A percentile compares a stretch with the other conserved stretches of the same genome.
These are phyloP conservation scores for Gossypium aridum DNA, from an alignment of 441 rosid species.

Conservation along the genomic window DNA sequence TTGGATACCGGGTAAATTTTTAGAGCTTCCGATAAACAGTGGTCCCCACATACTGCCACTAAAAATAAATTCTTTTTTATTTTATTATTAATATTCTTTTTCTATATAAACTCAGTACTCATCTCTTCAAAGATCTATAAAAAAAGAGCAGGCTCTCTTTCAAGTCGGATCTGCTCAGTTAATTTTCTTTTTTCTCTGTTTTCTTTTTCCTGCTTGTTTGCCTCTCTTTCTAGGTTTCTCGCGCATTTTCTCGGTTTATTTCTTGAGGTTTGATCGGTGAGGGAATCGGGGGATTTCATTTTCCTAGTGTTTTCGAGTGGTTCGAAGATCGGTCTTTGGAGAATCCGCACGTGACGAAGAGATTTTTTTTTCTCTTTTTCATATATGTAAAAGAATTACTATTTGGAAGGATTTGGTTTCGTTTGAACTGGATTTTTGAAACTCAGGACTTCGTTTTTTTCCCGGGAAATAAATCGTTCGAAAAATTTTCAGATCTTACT, in stretches of 20 bases:
- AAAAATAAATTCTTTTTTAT: not conserved
- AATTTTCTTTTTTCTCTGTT: not conserved
- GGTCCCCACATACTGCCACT: constrained; percentile 22
- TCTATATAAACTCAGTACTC: constrained; percentile 15
- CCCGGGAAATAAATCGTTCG: not conserved
- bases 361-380: not conserved
- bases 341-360: constrained; percentile 10
- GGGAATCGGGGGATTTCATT: not conserved
- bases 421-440: not conserved
- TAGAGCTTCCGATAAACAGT: not conserved
- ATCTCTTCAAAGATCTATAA: not conserved
- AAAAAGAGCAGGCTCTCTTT: not conserved
- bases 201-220: not conserved
- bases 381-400: not conserved
- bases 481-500: not conserved
- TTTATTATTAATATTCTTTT: not conserved
- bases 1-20: not conserved
- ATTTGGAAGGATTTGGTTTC: constrained; percentile 3
- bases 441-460: not conserved
- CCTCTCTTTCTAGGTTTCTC: not conserved
- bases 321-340: constrained; percentile 18
- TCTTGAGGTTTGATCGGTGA: not conserved
- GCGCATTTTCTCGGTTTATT: not conserved
- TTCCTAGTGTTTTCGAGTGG: not conserved
- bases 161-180: not conserved